Percentiles rank a stretch among this genome's conserved stretches.
These are phyloP conservation scores for Botryosphaeria agaves DNA, from an alignment of 2,329 filamentous ascomycete species.

Conservation along the genomic window DNA sequence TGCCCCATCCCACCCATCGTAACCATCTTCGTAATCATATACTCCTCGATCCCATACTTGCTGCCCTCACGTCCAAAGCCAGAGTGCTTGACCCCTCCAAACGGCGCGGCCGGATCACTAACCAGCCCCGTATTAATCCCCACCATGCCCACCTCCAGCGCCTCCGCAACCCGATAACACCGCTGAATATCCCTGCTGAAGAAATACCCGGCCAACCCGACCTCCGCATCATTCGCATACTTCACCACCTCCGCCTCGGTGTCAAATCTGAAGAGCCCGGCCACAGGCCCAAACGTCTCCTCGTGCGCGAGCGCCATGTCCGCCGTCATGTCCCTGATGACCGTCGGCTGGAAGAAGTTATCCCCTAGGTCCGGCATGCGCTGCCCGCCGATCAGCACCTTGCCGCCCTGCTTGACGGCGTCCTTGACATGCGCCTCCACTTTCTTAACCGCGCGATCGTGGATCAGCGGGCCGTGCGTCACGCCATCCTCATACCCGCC, in stretches of 20 bases:
- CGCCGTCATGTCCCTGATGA: constrained; percentile 69
- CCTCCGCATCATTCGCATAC: constrained; percentile 65
- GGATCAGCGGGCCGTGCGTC: constrained; percentile 73
- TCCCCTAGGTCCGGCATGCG: constrained; percentile 54
- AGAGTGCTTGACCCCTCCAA: constrained; percentile 31
- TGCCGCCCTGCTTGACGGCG: constrained; percentile 59
- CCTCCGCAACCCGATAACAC: constrained; percentile 42
- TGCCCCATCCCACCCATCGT: constrained; percentile 44
- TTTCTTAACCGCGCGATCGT: constrained; percentile 65
- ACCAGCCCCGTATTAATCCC: constrained; percentile 39
- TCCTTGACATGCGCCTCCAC: constrained; percentile 67
- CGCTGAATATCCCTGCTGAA: constrained; percentile 49
- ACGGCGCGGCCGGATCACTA: constrained; percentile 28
- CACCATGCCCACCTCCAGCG: constrained; percentile 73
- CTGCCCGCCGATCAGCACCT: constrained; percentile 58
- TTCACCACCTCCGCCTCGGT: constrained; percentile 77
- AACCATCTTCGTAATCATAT: constrained; percentile 27
- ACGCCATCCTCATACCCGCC: constrained; percentile 51
- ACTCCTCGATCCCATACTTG: constrained; percentile 31
- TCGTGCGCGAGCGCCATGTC: constrained; percentile 75
- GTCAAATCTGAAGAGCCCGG: constrained; percentile 74
- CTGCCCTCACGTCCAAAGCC: constrained; percentile 35
- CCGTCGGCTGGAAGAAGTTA: constrained; percentile 83
- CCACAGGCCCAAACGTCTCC: constrained; percentile 92
- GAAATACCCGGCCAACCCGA: constrained; percentile 90